Base-by-base conservation (phyloP, 768 basidiomycete genomes). In the Tylopilus vinaceipallidus region DNA sequence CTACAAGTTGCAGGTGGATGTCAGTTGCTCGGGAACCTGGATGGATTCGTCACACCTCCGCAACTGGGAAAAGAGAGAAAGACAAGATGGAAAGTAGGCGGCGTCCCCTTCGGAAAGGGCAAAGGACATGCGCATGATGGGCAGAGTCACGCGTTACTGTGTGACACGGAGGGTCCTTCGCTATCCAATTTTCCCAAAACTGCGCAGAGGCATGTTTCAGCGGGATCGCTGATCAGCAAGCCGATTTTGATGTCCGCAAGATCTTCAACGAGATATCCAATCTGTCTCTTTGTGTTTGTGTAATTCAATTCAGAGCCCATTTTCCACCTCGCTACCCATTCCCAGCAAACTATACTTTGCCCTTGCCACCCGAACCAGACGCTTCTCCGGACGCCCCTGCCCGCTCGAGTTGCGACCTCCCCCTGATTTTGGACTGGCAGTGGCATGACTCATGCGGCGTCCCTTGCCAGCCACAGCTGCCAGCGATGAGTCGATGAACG, bases 81-180 rank as follows among this genome's bases (percentile, higher is more conserved):
- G 17, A n/a, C 27, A 11, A 47, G 41, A 13, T 6, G 12, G 17
- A 11, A 37, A 27, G 26, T 20, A 19, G 33, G 33, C n/a, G 20
- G 16, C 10, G 24, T 43, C 24, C 10, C n/a, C 7, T 39, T 7
- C 37, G 23, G 23, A n/a, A 40, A 26, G 39, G 14, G 2, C 24
- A 14, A 14, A 26, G 20, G 50, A 41, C 29, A 44, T 36, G 39
- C 11, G 24, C 36, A 34, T 22, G 41, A 23, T 19, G 9, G 6
- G 44, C 40, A 59, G 43, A 58, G 45, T 62, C 46, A 58, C 52
- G 27, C 35, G 60, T 60, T 39, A 61, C 43, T n/a, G 8, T 7
- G 53, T 65, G 52, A 66, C 47, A n/a, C 7, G 42, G 13, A 49
- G 29, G 44, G 22, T 33, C 52, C 44, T 20, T 56, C 54, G 54